These are phyloP conservation scores for Colletotrichum eremochloae DNA, from an alignment of 2,329 filamentous ascomycete genomes.

Conservation along the genomic window DNA sequence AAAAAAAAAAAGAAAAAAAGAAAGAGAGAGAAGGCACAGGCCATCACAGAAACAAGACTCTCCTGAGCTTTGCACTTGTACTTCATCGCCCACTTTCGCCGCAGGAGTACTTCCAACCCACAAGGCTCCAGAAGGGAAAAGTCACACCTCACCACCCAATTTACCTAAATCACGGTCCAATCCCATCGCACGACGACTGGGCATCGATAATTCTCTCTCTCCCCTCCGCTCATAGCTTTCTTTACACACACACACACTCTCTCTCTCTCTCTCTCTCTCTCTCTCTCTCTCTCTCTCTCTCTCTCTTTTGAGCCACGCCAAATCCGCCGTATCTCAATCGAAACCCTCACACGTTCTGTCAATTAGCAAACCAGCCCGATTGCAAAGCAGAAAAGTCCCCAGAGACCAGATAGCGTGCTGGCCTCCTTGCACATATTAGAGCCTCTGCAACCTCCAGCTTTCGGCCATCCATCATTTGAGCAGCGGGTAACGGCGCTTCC, in stretches of 20 bases:
- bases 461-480: slow-evolving; percentile 13
- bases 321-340: slow-evolving; percentile 11
- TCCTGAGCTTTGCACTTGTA: slow-evolving; percentile 2
- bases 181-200: slow-evolving; percentile 35
- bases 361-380: background rate
- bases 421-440: background rate
- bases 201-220: slow-evolving; percentile 32
- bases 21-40: slow-evolving; percentile 8
- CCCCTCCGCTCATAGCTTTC: slow-evolving; percentile 16
- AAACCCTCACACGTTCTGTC: slow-evolving; percentile 2
- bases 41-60: slow-evolving; percentile 7
- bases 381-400: background rate
- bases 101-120: background rate
- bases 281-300: background rate
- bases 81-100: background rate
- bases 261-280: background rate
- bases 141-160: slow-evolving; percentile 26
- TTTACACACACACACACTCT: background rate
- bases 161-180: slow-evolving; percentile 41
- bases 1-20: too few relatives aligned
- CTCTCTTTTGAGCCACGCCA: slow-evolving; percentile 19
- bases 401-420: background rate
- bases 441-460: slow-evolving; percentile 5
- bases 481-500: slow-evolving; percentile 17
- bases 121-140: background rate